phyloP scores from a whole-genome alignment of 805 yeast genomes.

The Myxozyma sirexii region DNA sequence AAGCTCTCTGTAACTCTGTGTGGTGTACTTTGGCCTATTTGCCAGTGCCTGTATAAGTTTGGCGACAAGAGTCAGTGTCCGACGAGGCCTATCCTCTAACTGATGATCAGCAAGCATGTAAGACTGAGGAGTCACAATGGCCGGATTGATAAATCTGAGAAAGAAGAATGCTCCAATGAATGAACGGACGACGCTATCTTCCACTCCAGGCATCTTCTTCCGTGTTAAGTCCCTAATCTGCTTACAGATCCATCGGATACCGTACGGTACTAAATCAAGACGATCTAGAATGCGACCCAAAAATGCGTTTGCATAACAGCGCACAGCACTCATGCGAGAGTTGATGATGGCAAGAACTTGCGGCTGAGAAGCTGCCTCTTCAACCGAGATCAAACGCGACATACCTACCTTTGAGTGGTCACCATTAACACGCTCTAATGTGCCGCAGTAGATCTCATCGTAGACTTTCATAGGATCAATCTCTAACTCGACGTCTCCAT shows the following conservation, averaged over 20 bases:
- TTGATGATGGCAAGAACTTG: conserved; percentile 38
- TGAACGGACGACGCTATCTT: conserved; percentile 41
- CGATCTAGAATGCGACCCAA: conserved; percentile 62
- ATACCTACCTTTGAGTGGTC: conserved; percentile 19
- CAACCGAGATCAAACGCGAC: conserved; percentile 37
- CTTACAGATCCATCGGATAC: conserved; percentile 71
- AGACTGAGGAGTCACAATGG: conserved; percentile 83
- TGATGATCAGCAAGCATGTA: conserved; percentile 44
- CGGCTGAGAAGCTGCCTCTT: conserved; percentile 41
- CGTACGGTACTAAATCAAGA: conserved; percentile 62
- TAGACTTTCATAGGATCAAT: conserved; percentile 43
- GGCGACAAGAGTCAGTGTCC: conserved; percentile 77
- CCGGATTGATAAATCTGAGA: conserved; percentile 81
- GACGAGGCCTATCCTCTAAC: conserved; percentile 51
- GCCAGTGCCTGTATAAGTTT: conserved; percentile 85
- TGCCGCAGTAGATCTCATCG: conserved; percentile 35
- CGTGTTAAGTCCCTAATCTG: conserved; percentile 60
- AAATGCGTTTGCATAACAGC: conserved; percentile 37
- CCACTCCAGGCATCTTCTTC: conserved; percentile 64
- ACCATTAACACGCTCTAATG: conserved; percentile 2
- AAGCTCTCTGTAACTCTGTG: conserved; percentile 49
- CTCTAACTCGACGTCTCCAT: conserved; percentile 39
- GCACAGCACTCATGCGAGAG: conserved; percentile 38
- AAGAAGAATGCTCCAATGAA: conserved; percentile 84
- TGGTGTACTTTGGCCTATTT: conserved; percentile 68